Conservation (phyloP, 768 basidiomycete genomes). For the Auricularia sp. region DNA sequence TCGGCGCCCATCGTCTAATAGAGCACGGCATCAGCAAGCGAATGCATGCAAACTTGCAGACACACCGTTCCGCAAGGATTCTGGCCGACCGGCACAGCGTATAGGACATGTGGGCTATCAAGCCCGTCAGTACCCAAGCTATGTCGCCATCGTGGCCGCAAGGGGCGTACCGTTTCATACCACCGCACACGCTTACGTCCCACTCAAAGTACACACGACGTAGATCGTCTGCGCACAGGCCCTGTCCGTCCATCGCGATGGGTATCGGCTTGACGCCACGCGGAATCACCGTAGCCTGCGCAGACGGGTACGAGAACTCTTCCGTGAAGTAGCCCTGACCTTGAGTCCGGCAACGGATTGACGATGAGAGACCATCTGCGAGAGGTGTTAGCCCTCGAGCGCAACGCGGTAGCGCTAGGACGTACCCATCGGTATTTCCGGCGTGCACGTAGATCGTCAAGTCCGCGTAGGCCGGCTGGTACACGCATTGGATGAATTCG, state of each 20-base stretch:
- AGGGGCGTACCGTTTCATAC: constrained; percentile 41
- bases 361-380: constrained; percentile 23
- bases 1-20: constrained; percentile 46
- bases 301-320: constrained; percentile 73
- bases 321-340: constrained; percentile 49
- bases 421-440: constrained; percentile 61
- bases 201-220: constrained; percentile 53
- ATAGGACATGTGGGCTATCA: constrained; percentile 56
- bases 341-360: constrained; percentile 49
- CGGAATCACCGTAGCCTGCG: constrained; percentile 28
- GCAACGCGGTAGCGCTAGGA: neutral
- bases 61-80: constrained; percentile 70
- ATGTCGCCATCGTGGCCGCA: neutral
- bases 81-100: constrained; percentile 73
- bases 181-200: constrained; percentile 44
- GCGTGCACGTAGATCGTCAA: constrained; percentile 46
- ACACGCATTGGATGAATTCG: constrained; percentile 43
- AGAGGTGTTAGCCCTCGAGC: neutral
- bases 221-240: constrained; percentile 55
- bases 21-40: neutral
- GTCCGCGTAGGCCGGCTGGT: constrained; percentile 48
- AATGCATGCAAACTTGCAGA: constrained; percentile 7
- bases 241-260: constrained; percentile 60
- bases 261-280: constrained; percentile 38
- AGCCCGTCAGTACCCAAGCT: neutral